Evolutionary conservation across 495 filamentous ascomycete species (phyloP), one percentile per base, ranked within the genome.

Genomic region (Penicillium longicatenatum): DNA sequence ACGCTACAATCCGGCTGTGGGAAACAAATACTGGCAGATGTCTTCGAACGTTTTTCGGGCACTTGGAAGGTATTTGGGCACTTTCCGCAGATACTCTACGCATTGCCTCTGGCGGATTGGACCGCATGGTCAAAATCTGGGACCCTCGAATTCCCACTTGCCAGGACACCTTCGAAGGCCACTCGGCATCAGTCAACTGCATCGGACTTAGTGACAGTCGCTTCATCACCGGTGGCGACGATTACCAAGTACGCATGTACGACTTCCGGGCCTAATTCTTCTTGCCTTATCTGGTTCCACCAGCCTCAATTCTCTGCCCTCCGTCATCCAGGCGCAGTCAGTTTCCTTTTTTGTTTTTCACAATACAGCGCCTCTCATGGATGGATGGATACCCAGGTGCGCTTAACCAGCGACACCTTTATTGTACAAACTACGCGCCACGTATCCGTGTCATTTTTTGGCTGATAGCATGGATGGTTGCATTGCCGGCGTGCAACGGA

Each of bases 41-140:
- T 65, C 75, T 96, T 10, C 90, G 90, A 51, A 97, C 91, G 4
- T 93, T 96, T 74, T 99, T 98, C 58, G 94, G 94, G 0, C 94
- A 99, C 61, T 78, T 99, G 21, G 94, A 98, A 70, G 94, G 94
- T 22, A 87, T 99, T 21, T 99, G 94, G 94, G 89, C 90, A 10
- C 81, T 99, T 6, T 93, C 90, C 2, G 95, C 90, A 2, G 95
- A 99, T 69, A 92, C 89, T 0, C 78, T 99, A 33, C 85, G 94
- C 16, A 84, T 96, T 29, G 91, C 97, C 33, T 89, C 87, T 52
- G 94, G 93, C 11, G 88, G 90, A 33, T 88, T 97, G 71, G 94
- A 99, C 73, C 85, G 89, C 37, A 97, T 93, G 86, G 89, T 96
- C 70, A 97, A 97, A 70, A 88, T 95, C 37, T 98, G 95, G 95